These are phyloP conservation scores for Eruca vesicaria DNA, from an alignment of 441 rosid genomes.

Conservation along the genomic window DNA sequence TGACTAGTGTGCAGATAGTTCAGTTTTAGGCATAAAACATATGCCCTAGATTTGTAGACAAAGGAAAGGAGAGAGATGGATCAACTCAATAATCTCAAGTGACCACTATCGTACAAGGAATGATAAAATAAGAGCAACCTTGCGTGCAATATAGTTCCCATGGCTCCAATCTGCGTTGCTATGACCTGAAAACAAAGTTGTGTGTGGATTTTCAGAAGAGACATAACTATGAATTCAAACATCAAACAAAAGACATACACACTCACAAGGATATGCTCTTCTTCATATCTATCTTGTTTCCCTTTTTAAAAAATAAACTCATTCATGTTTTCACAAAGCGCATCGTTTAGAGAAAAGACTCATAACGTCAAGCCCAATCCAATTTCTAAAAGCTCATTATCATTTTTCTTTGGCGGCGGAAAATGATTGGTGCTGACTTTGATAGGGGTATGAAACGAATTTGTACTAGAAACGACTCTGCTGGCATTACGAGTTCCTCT, in stretches of 20 bases:
- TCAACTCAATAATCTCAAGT: too few relatives aligned
- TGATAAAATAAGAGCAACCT: too few relatives aligned
- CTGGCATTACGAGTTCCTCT: not conserved
- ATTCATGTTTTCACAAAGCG: not conserved
- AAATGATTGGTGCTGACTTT: not conserved
- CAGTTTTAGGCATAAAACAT: too few relatives aligned
- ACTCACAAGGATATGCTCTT: conserved; percentile 80
- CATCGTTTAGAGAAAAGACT: not conserved
- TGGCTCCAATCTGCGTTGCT: too few relatives aligned
- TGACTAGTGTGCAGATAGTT: too few relatives aligned
- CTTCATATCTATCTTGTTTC: conserved; percentile 75
- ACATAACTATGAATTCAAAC: not conserved
- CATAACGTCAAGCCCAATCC: not conserved
- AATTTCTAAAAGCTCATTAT: not conserved
- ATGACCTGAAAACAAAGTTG: too few relatives aligned
- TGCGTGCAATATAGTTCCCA: too few relatives aligned
- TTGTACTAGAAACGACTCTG: not conserved
- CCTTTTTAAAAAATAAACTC: conserved; percentile 44
- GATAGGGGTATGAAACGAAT: not conserved
- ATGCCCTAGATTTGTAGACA: too few relatives aligned
- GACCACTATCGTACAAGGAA: too few relatives aligned
- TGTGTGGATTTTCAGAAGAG: too few relatives aligned
- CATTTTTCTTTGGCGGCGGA: not conserved
- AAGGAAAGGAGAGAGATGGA: too few relatives aligned
- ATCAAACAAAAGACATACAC: conserved; percentile 18